Base-by-base conservation (phyloP, 805 yeast genomes). In the Debaryomyces prosopidis region DNA sequence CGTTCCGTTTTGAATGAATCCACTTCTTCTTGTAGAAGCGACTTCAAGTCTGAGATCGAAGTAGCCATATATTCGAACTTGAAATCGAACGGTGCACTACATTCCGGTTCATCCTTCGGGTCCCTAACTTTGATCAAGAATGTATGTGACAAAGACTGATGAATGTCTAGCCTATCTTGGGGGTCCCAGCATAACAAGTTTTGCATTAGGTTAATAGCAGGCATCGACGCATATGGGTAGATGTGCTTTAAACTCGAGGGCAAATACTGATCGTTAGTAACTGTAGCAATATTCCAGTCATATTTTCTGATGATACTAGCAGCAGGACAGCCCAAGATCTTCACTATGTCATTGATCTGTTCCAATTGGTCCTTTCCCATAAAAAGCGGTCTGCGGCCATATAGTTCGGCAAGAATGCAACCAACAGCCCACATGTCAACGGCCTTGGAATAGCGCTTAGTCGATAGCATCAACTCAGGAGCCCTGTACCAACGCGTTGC, bases 401-500 rank as follows among this genome's bases (percentile, higher is more conserved):
- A 87, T 40, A 91, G 70, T 62, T 91, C 98, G 2, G 85, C 96
- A 48, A 90, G 66, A 8, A 91, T 89, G 59, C 97, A 91, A 1
- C 97, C 98, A 8, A 85, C 81, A 0, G 97, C 90, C 98, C 98
- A 91, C 72, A 91, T 73, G 62, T 91, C 98, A 39, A 91, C 85
- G 18, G 76, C 63, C 44, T 85, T 85, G 3, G 82, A 76, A 58
- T 89, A 89, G 14, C 54, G 57, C 42, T 73, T 76, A 45, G 77
- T 73, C 9, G 87, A 76, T 28, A 90, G 64, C 36, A 91, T 79
- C 39, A 91, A 72, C 58, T 91, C 98, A 0, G 98, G 98, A 0
- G 97, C 97, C 37, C 98, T 73, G 58, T 91, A 91, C 96, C 97
- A 91, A 46, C 97, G 69, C 0, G 97, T 91, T 0, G 97, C 97